Base-by-base conservation (phyloP, 495 filamentous ascomycete species). In the Penicillium coffeae region DNA sequence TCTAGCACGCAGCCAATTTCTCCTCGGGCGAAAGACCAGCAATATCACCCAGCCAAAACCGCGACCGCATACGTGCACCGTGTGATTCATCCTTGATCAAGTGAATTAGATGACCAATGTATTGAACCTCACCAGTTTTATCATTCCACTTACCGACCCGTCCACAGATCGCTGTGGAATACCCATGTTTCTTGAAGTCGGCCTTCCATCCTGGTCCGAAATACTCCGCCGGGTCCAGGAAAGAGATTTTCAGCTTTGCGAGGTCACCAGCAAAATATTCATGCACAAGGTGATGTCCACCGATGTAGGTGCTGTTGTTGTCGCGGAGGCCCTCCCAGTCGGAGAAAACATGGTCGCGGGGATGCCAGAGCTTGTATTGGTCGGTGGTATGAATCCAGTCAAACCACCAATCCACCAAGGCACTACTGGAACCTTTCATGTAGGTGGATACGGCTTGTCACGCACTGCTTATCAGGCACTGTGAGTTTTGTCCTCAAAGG, bases 11-110 rank as follows among this genome's bases (percentile, higher is more conserved):
- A n/a, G n/a, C n/a, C n/a, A n/a, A n/a, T n/a, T n/a, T n/a, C n/a
- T n/a, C n/a, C n/a, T n/a, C n/a, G n/a, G n/a, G n/a, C n/a, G n/a
- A n/a, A n/a, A n/a, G n/a, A n/a, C 45, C 45, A 13, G 25, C 35
- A 7, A 47, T 22, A 40, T 47, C 45, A 15, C 45, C 45, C 45
- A 47, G 16, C 45, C 45, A 47, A 18, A 47, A 39, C n/a, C 45
- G n/a, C n/a, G 45, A 47, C 2, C 45, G 34, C 45, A 47, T 47
- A 19, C 35, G 16, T 5, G 39, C 35, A 15, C 45, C 45, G 32
- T 39, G 35, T 10, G 35, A 22, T 14, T 47, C 45, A 30, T 21
- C 14, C n/a, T 47, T 47, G 3, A 47, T 40, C 21, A 47, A 32
- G 21, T 47, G 45, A 39, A 47, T 47, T 21, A 47, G 30, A 40